Conservation (phyloP, 139 green algal species). For the Medakamo hakoo region DNA sequence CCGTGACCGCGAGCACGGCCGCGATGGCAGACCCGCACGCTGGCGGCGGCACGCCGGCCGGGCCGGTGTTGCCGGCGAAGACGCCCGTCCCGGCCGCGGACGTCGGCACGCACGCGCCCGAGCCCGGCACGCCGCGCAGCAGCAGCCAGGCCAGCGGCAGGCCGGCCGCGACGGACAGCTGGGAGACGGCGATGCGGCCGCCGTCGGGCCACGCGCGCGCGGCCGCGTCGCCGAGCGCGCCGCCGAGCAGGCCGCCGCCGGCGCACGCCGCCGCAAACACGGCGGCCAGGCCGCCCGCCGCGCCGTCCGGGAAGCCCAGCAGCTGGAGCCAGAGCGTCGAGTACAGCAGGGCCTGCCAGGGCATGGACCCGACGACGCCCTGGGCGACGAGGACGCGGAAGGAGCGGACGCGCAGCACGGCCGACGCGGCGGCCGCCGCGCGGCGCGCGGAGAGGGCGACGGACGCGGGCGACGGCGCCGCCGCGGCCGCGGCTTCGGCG, state of each 20-base stretch:
- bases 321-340: constrained; percentile 33
- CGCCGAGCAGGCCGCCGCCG: constrained; percentile 14
- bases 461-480: too few relatives aligned
- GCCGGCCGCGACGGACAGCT: constrained; percentile 27
- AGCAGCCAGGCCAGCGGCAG: constrained; percentile 20
- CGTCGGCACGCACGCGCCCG: constrained; percentile 12
- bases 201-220: constrained; percentile 22
- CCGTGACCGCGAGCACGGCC: constrained; percentile 37
- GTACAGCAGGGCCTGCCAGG: constrained; percentile 31
- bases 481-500: too few relatives aligned
- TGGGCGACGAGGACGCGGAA: constrained; percentile 17
- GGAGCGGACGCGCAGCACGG: constrained; percentile 15
- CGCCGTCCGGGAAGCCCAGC: constrained; percentile 23
- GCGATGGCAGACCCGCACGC: constrained; percentile 27
- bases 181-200: constrained; percentile 22
- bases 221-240: constrained; percentile 24
- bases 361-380: constrained; percentile 24
- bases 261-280: constrained; percentile 15
- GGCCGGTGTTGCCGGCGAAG: constrained; percentile 26
- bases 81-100: constrained; percentile 10
- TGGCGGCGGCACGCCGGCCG: too few relatives aligned
- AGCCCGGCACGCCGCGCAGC: constrained; percentile 4
- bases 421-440: constrained; percentile 5
- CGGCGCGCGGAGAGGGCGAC: too few relatives aligned
- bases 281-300: constrained; percentile 11